Percentiles rank a stretch among this genome's conserved stretches.
phyloP scores from a whole-genome alignment of 2,329 filamentous ascomycete genomes.

The Podosphaera aphanis region DNA sequence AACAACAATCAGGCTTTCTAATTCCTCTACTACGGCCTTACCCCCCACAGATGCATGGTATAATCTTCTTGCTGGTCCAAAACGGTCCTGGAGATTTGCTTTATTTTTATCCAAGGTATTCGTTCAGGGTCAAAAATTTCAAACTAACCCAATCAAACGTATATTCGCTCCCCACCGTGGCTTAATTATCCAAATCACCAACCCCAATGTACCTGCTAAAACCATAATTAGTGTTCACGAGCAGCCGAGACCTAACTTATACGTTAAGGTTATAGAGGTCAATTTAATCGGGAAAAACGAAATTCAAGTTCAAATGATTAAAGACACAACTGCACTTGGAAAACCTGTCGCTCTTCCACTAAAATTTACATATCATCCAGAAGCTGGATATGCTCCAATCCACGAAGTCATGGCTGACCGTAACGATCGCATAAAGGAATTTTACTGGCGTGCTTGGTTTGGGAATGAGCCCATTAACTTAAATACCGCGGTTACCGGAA shows the following conservation, averaged over 20 bases:
- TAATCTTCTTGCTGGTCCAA: slow-evolving; percentile 61
- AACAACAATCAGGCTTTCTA: slow-evolving; percentile 63
- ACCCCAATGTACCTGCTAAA: slow-evolving; percentile 62
- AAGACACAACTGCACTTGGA: slow-evolving; percentile 70
- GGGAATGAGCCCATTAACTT: slow-evolving; percentile 66
- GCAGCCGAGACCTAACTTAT: slow-evolving; percentile 63
- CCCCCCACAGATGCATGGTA: slow-evolving; percentile 71
- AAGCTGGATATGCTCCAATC: slow-evolving; percentile 92
- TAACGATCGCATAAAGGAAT: slow-evolving; percentile 97
- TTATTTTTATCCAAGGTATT: slow-evolving; percentile 85
- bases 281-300: slow-evolving; percentile 52
- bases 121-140: slow-evolving; percentile 87
- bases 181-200: slow-evolving; percentile 65
- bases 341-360: slow-evolving; percentile 65
- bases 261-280: slow-evolving; percentile 72
- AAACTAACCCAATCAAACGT: slow-evolving; percentile 84
- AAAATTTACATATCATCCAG: slow-evolving; percentile 79
- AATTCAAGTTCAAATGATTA: slow-evolving; percentile 75
- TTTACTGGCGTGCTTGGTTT: slow-evolving; percentile 97
- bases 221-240: slow-evolving; percentile 75
- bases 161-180: slow-evolving; percentile 73
- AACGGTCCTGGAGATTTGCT: slow-evolving; percentile 81
- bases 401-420: slow-evolving; percentile 86
- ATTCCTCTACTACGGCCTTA: slow-evolving; percentile 46
- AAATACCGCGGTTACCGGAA: slow-evolving; percentile 60